Evolutionary conservation across 306 rosid genomes (phyloP), one percentile per base, ranked within the genome.

Genomic region (Cicer judaicum): DNA sequence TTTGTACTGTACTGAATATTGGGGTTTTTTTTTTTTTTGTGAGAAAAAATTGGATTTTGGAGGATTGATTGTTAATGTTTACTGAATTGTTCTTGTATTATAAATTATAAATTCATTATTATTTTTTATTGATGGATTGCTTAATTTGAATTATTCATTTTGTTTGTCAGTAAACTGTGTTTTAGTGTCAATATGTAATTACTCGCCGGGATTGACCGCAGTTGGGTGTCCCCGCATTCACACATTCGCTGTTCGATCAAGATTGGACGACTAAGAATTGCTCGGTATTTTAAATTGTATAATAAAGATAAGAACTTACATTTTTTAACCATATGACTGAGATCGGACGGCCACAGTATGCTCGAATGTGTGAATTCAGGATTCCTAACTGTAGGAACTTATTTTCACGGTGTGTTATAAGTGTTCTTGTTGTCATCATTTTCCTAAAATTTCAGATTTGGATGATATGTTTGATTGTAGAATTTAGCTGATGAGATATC

Each of bases 361-460:
- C 5, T 29, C 36, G 36, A 29, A 29, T 29, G 36, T 29, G 36
- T 29, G 36, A 29, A 29, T 29, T 29, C 5, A 0, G 5, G 36
- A 29, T 29, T 29, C 36, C 36, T 29, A 29, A 29, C 36, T 29
- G 36, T 29, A 29, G 36, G 36, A 4, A 29, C 36, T 29, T 34
- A 48, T 64, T 53, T 12, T 74, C 59, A 9, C 46, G 71, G 9
- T 48, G n/a, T 39, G 39, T 64, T 78, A 50, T 46, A 18, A 12
- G 64, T 66, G 48, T 47, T 73, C 5, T 54, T 41, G 2, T 8
- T 13, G 38, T 46, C 8, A 11, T 24, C 4, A 29, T 21, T 70
- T 64, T 5, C 10, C 3, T 42, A 16, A 55, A 63, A 50, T 55
- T 69, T 74, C 57, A 34, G 80, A 70, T 64, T 77, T 83, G 66